Evolutionary conservation across 306 rosid genomes (phyloP).

Genomic region (Quercus engelmannii): DNA sequence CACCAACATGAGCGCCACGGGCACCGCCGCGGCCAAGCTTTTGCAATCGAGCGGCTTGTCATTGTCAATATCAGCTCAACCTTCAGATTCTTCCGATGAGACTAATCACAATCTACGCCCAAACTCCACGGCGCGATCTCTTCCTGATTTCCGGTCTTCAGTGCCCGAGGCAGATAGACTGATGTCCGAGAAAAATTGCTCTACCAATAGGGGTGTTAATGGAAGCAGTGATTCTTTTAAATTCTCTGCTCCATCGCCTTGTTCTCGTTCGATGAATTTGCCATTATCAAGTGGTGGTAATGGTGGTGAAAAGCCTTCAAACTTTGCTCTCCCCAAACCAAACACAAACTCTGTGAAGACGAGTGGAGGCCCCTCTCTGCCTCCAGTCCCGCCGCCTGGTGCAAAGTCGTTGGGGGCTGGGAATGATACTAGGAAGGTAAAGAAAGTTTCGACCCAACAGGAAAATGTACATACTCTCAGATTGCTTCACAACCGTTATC

Average conservation of each 20-base stretch:
- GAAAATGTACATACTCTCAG: conserved; percentile 61
- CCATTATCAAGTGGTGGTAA: conserved; percentile 30
- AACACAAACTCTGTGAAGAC: conserved; percentile 26
- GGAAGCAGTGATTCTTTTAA: conserved; percentile 35
- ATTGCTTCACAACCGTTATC: conserved; percentile 57
- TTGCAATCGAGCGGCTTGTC: conserved; percentile 58
- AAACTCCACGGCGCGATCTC: conserved; percentile 46
- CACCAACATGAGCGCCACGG: conserved; percentile 30
- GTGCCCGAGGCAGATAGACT: conserved; percentile 44
- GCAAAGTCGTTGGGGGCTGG: conserved; percentile 20
- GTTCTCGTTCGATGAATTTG: conserved; percentile 44
- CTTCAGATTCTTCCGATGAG: conserved; percentile 24
- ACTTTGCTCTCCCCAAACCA: conserved; percentile 28
- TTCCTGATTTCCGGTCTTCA: conserved; percentile 57
- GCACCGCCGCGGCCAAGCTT: conserved; percentile 60
- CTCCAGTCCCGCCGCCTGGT: conserved; percentile 68
- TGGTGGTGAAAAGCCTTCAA: conserved; percentile 31
- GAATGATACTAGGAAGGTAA: conserved; percentile 49
- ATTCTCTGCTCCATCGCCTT: conserved; percentile 32
- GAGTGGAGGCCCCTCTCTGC: conserved; percentile 50
- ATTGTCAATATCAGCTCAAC: conserved; percentile 9
- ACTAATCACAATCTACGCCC: conserved; percentile 20
- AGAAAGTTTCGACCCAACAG: conserved; percentile 56
- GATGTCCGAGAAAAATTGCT: conserved; percentile 30
- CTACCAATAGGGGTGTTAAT: conserved; percentile 16